phyloP scores from a whole-genome alignment of 208 protist species.

The Trypanosomatidae sp. region DNA sequence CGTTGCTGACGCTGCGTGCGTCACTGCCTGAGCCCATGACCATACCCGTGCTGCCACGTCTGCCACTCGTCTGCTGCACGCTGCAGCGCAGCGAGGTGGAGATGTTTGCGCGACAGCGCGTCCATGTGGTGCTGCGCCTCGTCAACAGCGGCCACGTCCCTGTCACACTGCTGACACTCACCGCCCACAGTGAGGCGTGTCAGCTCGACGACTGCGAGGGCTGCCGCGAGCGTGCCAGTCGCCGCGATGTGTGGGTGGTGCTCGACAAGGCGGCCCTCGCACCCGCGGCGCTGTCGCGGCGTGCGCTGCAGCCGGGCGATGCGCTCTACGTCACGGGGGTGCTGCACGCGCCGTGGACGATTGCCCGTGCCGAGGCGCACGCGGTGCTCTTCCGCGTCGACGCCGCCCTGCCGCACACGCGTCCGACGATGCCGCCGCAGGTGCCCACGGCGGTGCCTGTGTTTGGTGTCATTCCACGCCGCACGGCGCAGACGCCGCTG shows the following conservation, averaged over 20 bases:
- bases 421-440: constrained; percentile 34
- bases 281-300: constrained; percentile 11
- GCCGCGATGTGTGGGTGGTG: constrained; percentile 15
- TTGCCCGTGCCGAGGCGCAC: constrained; percentile 29
- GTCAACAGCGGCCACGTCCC: constrained; percentile 59
- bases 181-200: constrained; percentile 69
- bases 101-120: constrained; percentile 67
- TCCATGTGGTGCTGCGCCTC: constrained; percentile 48
- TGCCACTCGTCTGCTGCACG: constrained; percentile 67
- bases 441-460: constrained; percentile 75
- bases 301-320: constrained; percentile 46
- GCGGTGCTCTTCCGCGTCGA: constrained; percentile 70
- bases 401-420: constrained; percentile 41
- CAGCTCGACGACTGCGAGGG: constrained; percentile 72
- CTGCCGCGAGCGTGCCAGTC: constrained; percentile 52
- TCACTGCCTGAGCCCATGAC: constrained; percentile 20
- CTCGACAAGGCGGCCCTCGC: constrained; percentile 46
- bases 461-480: constrained; percentile 75
- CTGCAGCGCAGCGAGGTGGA: constrained; percentile 55
- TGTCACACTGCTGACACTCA: constrained; percentile 46
- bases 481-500: constrained; percentile 72
- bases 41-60: constrained; percentile 59
- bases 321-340: constrained; percentile 34
- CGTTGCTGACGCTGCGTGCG: no score
- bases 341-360: constrained; percentile 32